A percentile compares a stretch with the other conserved stretches of the same genome.
Conservation (phyloP, 352 stramenopile species). For the Phytophthora pseudosyringae region DNA sequence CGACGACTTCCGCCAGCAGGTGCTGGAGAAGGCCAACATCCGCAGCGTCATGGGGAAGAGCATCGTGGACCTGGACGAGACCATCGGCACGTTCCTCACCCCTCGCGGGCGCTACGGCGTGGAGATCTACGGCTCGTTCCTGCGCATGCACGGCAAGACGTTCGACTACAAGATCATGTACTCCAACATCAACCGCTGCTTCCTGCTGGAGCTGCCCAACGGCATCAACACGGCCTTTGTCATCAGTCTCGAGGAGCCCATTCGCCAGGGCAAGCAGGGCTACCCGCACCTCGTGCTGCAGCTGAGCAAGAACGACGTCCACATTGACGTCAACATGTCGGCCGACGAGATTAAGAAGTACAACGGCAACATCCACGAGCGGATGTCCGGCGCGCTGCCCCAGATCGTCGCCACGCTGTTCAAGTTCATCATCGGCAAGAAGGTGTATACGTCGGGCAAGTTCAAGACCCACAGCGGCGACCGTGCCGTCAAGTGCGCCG, state of each 20-base stretch:
- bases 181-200: slow-evolving; percentile 99
- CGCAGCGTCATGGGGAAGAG: slow-evolving; percentile 95
- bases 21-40: slow-evolving; percentile 87
- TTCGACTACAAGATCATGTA: slow-evolving; percentile 99
- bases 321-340: slow-evolving; percentile 95
- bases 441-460: slow-evolving; percentile 96
- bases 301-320: slow-evolving; percentile 85
- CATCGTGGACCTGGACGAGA: slow-evolving; percentile 97
- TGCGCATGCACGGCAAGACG: slow-evolving; percentile 98
- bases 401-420: slow-evolving; percentile 99
- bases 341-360: slow-evolving; percentile 99
- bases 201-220: slow-evolving; percentile 97
- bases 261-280: slow-evolving; percentile 98
- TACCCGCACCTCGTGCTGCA: slow-evolving; percentile 99
- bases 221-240: slow-evolving; percentile 98
- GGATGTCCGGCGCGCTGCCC: slow-evolving; percentile 95
- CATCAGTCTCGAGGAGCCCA: slow-evolving; percentile 98
- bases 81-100: slow-evolving; percentile 98
- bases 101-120: slow-evolving; percentile 98
- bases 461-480: slow-evolving; percentile 90
- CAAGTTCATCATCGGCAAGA: slow-evolving; percentile 97
- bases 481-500: slow-evolving; percentile 89
- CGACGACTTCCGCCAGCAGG: slow-evolving; percentile 85
- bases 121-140: slow-evolving; percentile 97
- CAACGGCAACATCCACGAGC: slow-evolving; percentile 95